Percentiles rank a stretch among this genome's conserved stretches.
Evolutionary conservation across 768 basidiomycete species (phyloP).

Genomic region (Calocybe cyanea): DNA sequence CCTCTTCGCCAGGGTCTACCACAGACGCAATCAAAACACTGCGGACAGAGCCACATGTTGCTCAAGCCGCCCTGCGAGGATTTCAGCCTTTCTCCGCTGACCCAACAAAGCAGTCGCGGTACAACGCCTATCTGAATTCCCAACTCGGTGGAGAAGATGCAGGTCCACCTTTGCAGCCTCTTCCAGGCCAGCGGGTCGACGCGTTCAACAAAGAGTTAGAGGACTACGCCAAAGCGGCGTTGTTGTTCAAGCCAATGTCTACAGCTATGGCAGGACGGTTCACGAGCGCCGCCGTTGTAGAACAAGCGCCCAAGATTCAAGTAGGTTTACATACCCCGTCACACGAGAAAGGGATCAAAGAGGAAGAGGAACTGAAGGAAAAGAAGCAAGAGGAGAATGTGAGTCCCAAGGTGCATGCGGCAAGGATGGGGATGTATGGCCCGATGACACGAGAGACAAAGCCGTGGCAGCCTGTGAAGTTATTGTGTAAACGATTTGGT

Average conservation of each 20-base stretch:
- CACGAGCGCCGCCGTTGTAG: slow-evolving; percentile 74
- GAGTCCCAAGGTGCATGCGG: slow-evolving; percentile 78
- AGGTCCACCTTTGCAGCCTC: slow-evolving; percentile 45
- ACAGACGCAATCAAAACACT: slow-evolving; percentile 39
- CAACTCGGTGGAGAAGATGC: slow-evolving; percentile 52
- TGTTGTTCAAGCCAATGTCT: slow-evolving; percentile 86
- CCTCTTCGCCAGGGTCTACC: slow-evolving; percentile 24
- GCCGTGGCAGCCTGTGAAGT: slow-evolving; percentile 75
- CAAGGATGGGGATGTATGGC: slow-evolving; percentile 87
- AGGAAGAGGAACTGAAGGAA: slow-evolving; percentile 38
- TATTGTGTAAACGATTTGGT: slow-evolving; percentile 92
- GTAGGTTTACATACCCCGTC: slow-evolving; percentile 69
- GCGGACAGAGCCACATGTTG: slow-evolving; percentile 69
- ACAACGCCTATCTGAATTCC: slow-evolving; percentile 74
- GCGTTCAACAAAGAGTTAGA: slow-evolving; percentile 78
- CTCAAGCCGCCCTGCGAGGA: slow-evolving; percentile 81
- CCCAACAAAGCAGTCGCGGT: slow-evolving; percentile 79
- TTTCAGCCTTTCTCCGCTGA: slow-evolving; percentile 86
- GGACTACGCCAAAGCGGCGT: slow-evolving; percentile 85
- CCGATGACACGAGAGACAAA: slow-evolving; percentile 72
- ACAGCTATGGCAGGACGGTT: slow-evolving; percentile 96
- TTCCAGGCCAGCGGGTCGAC: slow-evolving; percentile 56
- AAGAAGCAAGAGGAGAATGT: slow-evolving; percentile 52
- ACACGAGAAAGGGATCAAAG: slow-evolving; percentile 38
- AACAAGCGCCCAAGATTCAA: slow-evolving; percentile 53